Conservation (phyloP, 2,329 filamentous ascomycete genomes). For the Alternaria burnsii region DNA sequence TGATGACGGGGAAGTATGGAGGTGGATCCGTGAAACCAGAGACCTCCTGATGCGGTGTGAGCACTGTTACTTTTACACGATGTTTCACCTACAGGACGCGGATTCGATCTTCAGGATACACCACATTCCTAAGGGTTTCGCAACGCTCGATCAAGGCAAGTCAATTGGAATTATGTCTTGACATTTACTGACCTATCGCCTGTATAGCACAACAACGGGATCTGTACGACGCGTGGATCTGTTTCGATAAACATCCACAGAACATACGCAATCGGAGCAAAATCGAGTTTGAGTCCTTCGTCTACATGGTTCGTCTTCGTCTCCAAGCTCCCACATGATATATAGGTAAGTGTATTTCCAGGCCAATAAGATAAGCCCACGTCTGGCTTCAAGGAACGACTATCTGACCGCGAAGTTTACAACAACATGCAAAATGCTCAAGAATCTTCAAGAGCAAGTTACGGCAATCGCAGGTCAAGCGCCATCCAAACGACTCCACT, state of each 20-base stretch:
- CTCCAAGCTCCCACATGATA: neutral
- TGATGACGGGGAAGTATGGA: no score
- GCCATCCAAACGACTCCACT: neutral
- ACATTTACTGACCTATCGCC: neutral
- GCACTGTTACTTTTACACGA: no score
- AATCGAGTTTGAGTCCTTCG: neutral
- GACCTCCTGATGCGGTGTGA: no score
- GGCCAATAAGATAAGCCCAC: no score
- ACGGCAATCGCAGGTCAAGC: neutral
- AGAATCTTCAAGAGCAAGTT: conserved; percentile 65
- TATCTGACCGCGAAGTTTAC: conserved; percentile 80
- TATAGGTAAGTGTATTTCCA: no score
- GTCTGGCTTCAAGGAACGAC: conserved; percentile 68
- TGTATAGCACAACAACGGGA: neutral
- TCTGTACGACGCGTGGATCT: neutral
- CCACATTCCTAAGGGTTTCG: neutral
- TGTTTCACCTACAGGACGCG: neutral
- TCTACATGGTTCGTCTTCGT: neutral
- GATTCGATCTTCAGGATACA: neutral
- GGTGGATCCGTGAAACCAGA: no score
- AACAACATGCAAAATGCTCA: conserved; percentile 69
- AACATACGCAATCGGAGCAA: neutral
- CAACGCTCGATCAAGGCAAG: neutral
- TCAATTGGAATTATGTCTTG: neutral
- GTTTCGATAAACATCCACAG: neutral